phyloP scores from a whole-genome alignment of 73 alveolate species.

The Paramecium caudatum region DNA sequence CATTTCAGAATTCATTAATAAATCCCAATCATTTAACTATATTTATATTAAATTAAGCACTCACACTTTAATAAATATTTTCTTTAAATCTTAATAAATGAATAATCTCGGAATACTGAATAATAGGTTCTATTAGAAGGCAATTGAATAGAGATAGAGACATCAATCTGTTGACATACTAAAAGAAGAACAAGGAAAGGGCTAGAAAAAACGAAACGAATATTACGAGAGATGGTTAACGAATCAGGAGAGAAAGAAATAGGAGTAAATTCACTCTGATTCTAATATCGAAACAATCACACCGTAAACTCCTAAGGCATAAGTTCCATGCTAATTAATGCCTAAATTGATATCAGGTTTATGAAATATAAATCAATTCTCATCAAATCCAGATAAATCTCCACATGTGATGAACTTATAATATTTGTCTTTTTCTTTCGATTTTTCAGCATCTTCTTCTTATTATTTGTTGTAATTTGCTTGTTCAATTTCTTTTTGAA shows the following conservation, averaged over 20 bases:
- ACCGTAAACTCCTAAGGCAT: constrained; percentile 3
- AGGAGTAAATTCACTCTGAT: background rate
- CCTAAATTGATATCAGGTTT: background rate
- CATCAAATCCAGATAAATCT: constrained; percentile 77
- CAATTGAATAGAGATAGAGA: background rate
- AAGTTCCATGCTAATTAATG: background rate
- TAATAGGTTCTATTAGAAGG: background rate
- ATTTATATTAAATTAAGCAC: background rate
- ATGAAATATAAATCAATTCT: constrained; percentile 32
- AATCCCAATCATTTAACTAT: background rate
- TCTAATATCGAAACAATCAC: background rate
- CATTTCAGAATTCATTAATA: background rate
- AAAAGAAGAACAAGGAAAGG: background rate
- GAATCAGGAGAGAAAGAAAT: background rate
- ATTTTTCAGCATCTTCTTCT: background rate
- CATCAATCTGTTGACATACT: constrained; percentile 1
- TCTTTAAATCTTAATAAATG: background rate
- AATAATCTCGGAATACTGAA: background rate
- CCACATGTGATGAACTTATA: constrained; percentile 77
- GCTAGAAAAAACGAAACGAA: background rate
- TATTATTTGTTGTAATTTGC: constrained; percentile 7
- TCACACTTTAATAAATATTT: constrained; percentile 3
- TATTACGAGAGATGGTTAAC: constrained; percentile 2
- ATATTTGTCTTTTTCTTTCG: constrained; percentile 69
- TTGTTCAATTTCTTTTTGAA: constrained; percentile 69